Evolutionary conservation across 306 rosid species (phyloP), one percentile per base, ranked within the genome.

Genomic region (Phaseolus lunatus): DNA sequence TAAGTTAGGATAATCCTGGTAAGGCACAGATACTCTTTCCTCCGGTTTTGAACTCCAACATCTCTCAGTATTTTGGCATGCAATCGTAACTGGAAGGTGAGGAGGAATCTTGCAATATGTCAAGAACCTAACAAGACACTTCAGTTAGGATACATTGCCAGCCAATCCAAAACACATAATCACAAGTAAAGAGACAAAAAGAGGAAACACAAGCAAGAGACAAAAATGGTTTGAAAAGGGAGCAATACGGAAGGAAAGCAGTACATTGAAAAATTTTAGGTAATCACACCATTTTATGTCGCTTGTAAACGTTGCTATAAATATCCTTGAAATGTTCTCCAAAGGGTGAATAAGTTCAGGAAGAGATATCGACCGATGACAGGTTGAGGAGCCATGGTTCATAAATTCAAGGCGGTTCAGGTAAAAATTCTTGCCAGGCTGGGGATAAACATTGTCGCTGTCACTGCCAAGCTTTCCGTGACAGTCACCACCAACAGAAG

Each of bases 251-350:
- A 47, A 79, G 76, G 67, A 66, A 81, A 84, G 48, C 18, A 61
- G 68, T 70, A 79, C 69, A 69, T 35, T 54, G 52, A 43, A 67
- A 72, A 53, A 67, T 33, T 67, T 43, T 54, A 50, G 77, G 83
- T 49, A 63, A 61, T 9, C 84, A n/a, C 81, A 91, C 97, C 97
- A 92, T 76, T 77, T 83, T 67, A 89, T 86, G 62, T 92, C 97
- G 71, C 90, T 86, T 45, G 97, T 92, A 70, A 92, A 89, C 5
- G 97, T 89, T 61, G 97, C 94, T 76, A 92, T 87, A 31, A 92
- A 92, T 71, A 92, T 84, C 79, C 86, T 78, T 6, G 87, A 78
- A 82, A 89, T 59, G 62, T 87, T 89, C 56, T 88, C 88, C 44
- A 92, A 86, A 33, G 97, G 97, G 81, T 82, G 62, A 74, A 92